Base-by-base conservation (phyloP, 805 yeast genomes). In the Priceomyces melissophilus region DNA sequence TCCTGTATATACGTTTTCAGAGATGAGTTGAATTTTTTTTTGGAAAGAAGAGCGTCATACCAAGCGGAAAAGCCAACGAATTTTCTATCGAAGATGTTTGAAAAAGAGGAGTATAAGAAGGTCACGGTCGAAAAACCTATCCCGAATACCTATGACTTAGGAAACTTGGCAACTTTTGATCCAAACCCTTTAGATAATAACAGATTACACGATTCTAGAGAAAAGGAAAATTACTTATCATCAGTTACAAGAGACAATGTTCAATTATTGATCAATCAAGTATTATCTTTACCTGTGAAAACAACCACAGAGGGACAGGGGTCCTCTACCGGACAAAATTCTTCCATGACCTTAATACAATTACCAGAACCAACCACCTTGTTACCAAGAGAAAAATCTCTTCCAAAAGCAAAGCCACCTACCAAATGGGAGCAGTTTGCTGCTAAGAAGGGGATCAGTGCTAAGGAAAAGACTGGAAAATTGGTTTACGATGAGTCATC, bases 361-460 rank as follows among this genome's bases (percentile, higher is more conserved):
- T 74, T 93, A 45, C 98, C 99, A 27, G 88, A 79, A 41, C 95
- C 96, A 16, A 64, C 76, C 11, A 83, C 95, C 13, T 76, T 68
- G 43, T 72, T 90, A 48, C 99, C 99, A 41, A 78, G 99, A 74
- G 99, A 93, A 63, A 93, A 93, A 69, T 82, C 96, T 36, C 67
- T 93, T 54, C 99, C 99, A 44, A 90, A 89, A 67, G 81, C 87
- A 40, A 93, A 87, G 71, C 84, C 91, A 41, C 86, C 82, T 53
- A 90, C 99, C 50, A 89, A 83, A 69, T 93, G 99, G 99, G 96
- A 93, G 69, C 77, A 78, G 58, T 93, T 93, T 72, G 99, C 99
- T 49, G 85, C 85, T 44, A 87, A 80, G 76, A 93, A 93, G 70
- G 98, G 98, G 57, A 93, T 93, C 61, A 74, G 84, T 66, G 78